These are phyloP conservation scores for Cyclaneusma minus DNA, from an alignment of 2,329 filamentous ascomycete genomes.

Conservation along the genomic window DNA sequence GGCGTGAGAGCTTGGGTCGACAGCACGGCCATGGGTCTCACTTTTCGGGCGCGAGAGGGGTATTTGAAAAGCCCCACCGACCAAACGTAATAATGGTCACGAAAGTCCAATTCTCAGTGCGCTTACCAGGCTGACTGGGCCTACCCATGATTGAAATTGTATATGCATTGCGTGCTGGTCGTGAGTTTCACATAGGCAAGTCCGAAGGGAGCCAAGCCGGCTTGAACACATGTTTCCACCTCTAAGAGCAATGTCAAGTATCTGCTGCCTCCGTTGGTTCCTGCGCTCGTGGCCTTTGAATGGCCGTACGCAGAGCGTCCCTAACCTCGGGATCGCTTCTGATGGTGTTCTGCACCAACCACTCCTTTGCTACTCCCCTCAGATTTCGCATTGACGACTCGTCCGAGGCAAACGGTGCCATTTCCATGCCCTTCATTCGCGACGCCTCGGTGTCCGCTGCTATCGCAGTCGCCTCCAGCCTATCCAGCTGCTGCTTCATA, in stretches of 20 bases:
- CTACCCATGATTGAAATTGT: no score
- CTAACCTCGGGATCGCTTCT: conserved; percentile 66
- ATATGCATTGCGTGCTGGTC: no score
- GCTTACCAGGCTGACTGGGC: no score
- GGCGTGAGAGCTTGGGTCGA: no score
- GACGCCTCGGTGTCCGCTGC: conserved; percentile 53
- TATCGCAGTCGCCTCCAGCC: conserved; percentile 44
- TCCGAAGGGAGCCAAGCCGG: no score
- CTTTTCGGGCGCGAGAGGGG: no score
- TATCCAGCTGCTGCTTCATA: conserved; percentile 46
- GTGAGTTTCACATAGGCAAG: no score
- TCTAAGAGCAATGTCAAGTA: no score
- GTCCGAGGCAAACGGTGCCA: conserved; percentile 69
- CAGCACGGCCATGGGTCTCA: no score
- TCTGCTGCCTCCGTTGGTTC: conserved; percentile 50
- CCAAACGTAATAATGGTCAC: no score
- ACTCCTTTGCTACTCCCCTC: conserved; percentile 63
- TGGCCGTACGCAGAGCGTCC: conserved; percentile 55
- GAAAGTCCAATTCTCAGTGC: no score
- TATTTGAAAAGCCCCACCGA: no score
- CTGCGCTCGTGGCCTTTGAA: conserved; percentile 45
- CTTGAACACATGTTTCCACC: conserved; percentile 6
- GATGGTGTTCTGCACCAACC: conserved; percentile 77
- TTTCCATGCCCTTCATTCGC: conserved; percentile 60
- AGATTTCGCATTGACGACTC: conserved; percentile 45